Conservation (phyloP, 2,329 filamentous ascomycete species). For the Clarireedia homoeocarpa region DNA sequence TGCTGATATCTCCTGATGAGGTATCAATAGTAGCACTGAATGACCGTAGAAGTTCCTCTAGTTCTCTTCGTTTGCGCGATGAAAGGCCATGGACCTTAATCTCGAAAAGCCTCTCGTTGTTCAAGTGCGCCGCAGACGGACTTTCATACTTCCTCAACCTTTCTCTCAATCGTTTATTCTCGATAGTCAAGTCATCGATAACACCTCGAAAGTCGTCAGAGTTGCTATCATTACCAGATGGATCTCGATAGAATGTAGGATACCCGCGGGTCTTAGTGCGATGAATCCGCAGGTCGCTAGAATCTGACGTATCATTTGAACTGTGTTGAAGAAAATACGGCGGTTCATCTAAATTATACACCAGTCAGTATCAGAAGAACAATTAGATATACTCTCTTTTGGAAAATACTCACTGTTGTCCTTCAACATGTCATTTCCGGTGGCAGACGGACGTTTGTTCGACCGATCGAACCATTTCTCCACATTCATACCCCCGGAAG, state of each 20-base stretch:
- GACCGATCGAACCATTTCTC: slow-evolving; percentile 24
- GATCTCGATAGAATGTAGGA: neutral
- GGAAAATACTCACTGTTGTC: slow-evolving; percentile 20
- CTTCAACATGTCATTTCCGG: slow-evolving; percentile 9
- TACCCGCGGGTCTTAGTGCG: neutral
- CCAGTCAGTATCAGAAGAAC: neutral
- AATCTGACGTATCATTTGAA: slow-evolving; percentile 10
- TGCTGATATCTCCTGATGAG: slow-evolving; percentile 27
- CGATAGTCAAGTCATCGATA: slow-evolving; percentile 79
- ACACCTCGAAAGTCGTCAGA: slow-evolving; percentile 72
- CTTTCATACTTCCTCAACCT: slow-evolving; percentile 65
- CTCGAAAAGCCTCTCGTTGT: slow-evolving; percentile 74
- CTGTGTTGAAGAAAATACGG: slow-evolving; percentile 21
- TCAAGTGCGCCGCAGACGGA: slow-evolving; percentile 55
- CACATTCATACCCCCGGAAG: slow-evolving; percentile 8
- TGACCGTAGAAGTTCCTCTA: slow-evolving; percentile 64
- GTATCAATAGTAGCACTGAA: slow-evolving; percentile 59
- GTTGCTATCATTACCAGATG: slow-evolving; percentile 17
- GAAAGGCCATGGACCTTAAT: slow-evolving; percentile 70
- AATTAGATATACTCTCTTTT: neutral
- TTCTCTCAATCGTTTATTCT: slow-evolving; percentile 72
- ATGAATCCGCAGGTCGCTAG: neutral
- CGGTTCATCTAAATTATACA: slow-evolving; percentile 18
- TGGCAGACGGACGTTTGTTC: slow-evolving; percentile 18
- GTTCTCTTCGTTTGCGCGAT: slow-evolving; percentile 63